A percentile compares a stretch with the other conserved stretches of the same genome.
Conservation (phyloP, 192 early-diverging fungal genomes). For the Coemansia sp. region DNA sequence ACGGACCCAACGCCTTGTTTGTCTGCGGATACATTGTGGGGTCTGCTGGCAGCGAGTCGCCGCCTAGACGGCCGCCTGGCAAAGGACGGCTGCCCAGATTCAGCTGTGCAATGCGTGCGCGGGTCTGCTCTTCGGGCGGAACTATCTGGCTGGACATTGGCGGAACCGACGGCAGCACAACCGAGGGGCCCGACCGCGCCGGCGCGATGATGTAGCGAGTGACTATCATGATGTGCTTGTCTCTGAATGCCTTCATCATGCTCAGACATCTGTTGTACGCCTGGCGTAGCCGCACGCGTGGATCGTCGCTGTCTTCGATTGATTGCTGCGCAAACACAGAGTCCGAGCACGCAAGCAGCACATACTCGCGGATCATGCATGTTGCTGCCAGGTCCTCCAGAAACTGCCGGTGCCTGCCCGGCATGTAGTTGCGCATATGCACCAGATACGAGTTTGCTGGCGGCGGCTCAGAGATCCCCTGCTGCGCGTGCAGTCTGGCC, state of each 20-base stretch:
- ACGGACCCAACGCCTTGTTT: conserved; percentile 18
- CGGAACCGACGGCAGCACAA: conserved; percentile 48
- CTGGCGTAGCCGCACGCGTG: conserved; percentile 54
- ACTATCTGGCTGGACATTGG: conserved; percentile 25
- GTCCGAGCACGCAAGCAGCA: conserved; percentile 52
- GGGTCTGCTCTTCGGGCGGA: conserved; percentile 20
- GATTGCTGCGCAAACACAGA: conserved; percentile 16
- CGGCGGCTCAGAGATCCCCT: conserved; percentile 39
- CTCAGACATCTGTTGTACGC: conserved; percentile 82
- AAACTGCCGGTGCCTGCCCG: conserved; percentile 83
- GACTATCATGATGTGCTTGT: conserved; percentile 91
- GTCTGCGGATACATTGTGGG: conserved; percentile 55
- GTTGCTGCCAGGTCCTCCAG: conserved; percentile 71
- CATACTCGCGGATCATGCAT: conserved; percentile 69
- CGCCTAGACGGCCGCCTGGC: conserved; percentile 40
- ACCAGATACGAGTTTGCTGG: conserved; percentile 72
- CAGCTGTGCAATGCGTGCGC: conserved; percentile 4
- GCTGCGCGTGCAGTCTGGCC: conserved; percentile 14
- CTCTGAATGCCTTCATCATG: conserved; percentile 84
- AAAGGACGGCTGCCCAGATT: background rate
- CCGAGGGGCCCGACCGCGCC: conserved; percentile 68
- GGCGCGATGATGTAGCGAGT: conserved; percentile 88
- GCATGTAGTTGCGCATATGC: conserved; percentile 94
- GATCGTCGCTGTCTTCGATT: conserved; percentile 13
- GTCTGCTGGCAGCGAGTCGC: conserved; percentile 50